Percentiles rank a stretch among this genome's conserved stretches.
These are phyloP conservation scores for Lepidium sativum DNA, from an alignment of 345 rosid genomes.

Conservation along the genomic window DNA sequence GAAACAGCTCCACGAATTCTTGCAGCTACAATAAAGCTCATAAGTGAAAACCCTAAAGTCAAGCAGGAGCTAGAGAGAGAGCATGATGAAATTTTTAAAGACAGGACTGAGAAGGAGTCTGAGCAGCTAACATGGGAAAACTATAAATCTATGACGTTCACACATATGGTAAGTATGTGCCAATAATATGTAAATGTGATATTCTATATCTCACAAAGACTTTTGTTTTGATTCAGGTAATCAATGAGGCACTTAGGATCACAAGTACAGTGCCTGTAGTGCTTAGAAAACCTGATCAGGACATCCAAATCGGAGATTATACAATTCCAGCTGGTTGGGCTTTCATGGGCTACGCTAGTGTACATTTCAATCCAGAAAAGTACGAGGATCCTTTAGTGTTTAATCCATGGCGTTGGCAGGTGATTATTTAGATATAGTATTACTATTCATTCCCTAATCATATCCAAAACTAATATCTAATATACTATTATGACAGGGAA, in stretches of 20 bases:
- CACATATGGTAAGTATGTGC: slow-evolving; percentile 5
- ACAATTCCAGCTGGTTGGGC: slow-evolving; percentile 13
- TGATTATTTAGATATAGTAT: background rate
- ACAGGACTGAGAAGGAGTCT: background rate
- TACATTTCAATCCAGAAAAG: slow-evolving; percentile 1
- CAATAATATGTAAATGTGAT: too few species aligned
- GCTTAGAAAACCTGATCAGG: background rate
- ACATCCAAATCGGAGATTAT: background rate
- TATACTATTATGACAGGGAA: too few species aligned
- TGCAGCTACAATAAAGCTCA: background rate
- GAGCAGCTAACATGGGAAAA: slow-evolving; percentile 16
- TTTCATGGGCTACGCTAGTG: background rate
- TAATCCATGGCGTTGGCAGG: slow-evolving; percentile 23
- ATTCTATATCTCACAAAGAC: too few species aligned
- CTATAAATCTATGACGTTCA: slow-evolving; percentile 21
- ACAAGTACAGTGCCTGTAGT: background rate
- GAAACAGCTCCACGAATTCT: slow-evolving; percentile 6
- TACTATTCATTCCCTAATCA: too few species aligned
- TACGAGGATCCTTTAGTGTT: slow-evolving; percentile 7
- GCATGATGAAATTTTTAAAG: background rate
- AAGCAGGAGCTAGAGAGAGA: slow-evolving; percentile 2
- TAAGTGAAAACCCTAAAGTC: slow-evolving; percentile 2
- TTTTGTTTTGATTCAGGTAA: background rate
- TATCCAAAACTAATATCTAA: too few species aligned
- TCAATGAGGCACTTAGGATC: slow-evolving; percentile 11